Percentiles rank a stretch among this genome's conserved stretches.
These are phyloP conservation scores for Wickerhamiella vanderwaltii DNA, from an alignment of 805 yeast genomes.

Conservation along the genomic window DNA sequence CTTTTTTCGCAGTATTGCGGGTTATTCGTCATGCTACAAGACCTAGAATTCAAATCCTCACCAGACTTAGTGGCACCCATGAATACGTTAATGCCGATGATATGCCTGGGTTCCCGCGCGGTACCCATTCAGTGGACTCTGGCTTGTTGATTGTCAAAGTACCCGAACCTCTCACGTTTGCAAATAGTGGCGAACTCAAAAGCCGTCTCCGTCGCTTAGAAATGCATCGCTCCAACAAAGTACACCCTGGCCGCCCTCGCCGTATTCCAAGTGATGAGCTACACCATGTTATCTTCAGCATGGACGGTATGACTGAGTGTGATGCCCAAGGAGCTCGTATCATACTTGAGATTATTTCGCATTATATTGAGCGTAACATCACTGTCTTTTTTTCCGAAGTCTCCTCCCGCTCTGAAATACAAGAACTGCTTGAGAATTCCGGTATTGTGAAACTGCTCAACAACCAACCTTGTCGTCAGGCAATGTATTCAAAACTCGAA, in stretches of 20 bases:
- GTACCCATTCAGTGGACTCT: conserved; percentile 38
- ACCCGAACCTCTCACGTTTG: conserved; percentile 82
- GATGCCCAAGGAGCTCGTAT: conserved; percentile 75
- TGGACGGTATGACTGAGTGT: conserved; percentile 68
- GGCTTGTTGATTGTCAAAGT: conserved; percentile 69
- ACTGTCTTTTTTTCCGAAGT: conserved; percentile 51
- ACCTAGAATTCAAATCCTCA: conserved; percentile 75
- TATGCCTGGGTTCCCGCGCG: conserved; percentile 26
- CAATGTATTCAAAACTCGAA: conserved; percentile 39
- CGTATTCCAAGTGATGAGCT: conserved; percentile 35
- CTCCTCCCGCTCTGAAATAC: conserved; percentile 36
- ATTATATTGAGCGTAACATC: conserved; percentile 43
- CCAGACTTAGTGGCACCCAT: conserved; percentile 49
- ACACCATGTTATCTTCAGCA: conserved; percentile 55
- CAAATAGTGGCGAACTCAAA: conserved; percentile 68
- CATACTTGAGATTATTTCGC: conserved; percentile 44
- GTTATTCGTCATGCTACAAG: conserved; percentile 69
- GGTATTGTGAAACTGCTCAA: conserved; percentile 38
- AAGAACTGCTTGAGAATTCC: conserved; percentile 39
- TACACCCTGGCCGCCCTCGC: conserved; percentile 64
- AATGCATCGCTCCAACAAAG: conserved; percentile 56
- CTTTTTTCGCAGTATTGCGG: conserved; percentile 63
- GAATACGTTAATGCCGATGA: conserved; percentile 64
- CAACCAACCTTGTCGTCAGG: conserved; percentile 27
- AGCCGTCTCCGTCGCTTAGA: conserved; percentile 58